phyloP scores from a whole-genome alignment of 148 eudicot genomes.

The Amaranthus cruentus region DNA sequence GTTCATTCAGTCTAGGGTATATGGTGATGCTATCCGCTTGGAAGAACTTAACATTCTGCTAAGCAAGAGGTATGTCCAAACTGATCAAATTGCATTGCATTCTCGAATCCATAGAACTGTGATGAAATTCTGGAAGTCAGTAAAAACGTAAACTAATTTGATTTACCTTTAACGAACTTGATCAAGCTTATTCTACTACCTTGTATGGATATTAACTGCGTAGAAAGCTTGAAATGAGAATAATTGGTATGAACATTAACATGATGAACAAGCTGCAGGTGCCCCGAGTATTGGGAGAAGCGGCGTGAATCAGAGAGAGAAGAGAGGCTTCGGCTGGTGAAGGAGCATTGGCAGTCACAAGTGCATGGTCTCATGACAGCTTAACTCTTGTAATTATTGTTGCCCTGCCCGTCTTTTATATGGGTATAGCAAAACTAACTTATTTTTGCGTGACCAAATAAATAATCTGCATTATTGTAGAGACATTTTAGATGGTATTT shows the following conservation, averaged over 20 bases:
- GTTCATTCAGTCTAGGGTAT: constrained; percentile 40
- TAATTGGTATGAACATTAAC: too few species aligned
- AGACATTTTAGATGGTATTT: not conserved
- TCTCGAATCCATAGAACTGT: too few species aligned
- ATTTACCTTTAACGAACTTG: too few species aligned
- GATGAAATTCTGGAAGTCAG: too few species aligned
- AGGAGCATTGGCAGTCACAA: constrained; percentile 66
- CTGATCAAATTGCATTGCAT: not conserved
- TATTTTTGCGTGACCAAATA: too few species aligned
- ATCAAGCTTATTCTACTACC: too few species aligned
- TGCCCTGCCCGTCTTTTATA: not conserved
- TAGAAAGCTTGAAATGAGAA: too few species aligned
- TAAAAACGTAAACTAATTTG: too few species aligned
- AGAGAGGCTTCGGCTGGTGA: constrained; percentile 58
- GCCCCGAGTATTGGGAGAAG: constrained; percentile 66
- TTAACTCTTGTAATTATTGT: not conserved
- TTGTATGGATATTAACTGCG: too few species aligned
- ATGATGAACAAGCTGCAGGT: constrained; percentile 29
- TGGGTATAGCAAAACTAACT: too few species aligned
- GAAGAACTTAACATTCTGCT: constrained; percentile 56
- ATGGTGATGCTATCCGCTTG: constrained; percentile 47
- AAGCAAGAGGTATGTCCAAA: constrained; percentile 36
- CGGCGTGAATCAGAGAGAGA: constrained; percentile 50
- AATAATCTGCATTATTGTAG: too few species aligned
- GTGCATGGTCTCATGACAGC: constrained; percentile 27